Evolutionary conservation across 805 yeast genomes (phyloP).

Genomic region (Starmerella stellata): DNA sequence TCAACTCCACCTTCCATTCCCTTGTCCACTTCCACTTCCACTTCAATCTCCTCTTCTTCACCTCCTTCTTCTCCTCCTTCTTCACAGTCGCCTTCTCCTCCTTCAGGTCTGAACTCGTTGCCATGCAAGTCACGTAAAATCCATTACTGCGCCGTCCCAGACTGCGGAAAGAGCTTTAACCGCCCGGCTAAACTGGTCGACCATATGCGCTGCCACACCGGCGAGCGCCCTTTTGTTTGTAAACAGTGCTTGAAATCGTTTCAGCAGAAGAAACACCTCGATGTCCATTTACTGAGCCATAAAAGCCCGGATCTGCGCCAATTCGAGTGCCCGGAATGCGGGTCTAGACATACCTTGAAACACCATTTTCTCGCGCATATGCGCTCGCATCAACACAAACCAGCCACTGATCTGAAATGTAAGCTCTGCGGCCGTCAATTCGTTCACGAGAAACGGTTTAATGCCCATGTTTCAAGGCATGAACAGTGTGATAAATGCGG

Average conservation of each 20-base stretch:
- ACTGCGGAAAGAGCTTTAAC: constrained; percentile 59
- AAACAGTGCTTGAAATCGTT: constrained; percentile 46
- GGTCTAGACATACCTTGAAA: constrained; percentile 58
- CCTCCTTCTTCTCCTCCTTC: too few relatives aligned
- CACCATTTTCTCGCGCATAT: constrained; percentile 79
- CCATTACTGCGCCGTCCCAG: constrained; percentile 38
- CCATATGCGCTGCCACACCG: constrained; percentile 61
- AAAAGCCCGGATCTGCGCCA: constrained; percentile 37
- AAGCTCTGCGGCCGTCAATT: constrained; percentile 51
- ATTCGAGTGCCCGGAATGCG: constrained; percentile 52
- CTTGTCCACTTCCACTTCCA: too few relatives aligned
- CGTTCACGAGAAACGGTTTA: constrained; percentile 54
- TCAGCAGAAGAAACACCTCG: constrained; percentile 60
- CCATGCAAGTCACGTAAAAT: too few relatives aligned
- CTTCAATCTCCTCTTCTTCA: too few relatives aligned
- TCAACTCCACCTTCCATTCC: too few relatives aligned
- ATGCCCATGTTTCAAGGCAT: constrained; percentile 44
- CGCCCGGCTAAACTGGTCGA: constrained; percentile 71
- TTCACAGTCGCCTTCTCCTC: too few relatives aligned
- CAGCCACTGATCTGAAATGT: constrained; percentile 29
- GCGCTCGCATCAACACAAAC: constrained; percentile 55
- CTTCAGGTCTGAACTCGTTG: too few relatives aligned
- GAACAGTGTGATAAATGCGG: constrained; percentile 32
- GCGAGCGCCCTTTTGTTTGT: constrained; percentile 62
- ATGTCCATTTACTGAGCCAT: constrained; percentile 57